These are phyloP conservation scores for Rhodosporidiobolus sp. DNA, from an alignment of 768 basidiomycete species.

Conservation along the genomic window DNA sequence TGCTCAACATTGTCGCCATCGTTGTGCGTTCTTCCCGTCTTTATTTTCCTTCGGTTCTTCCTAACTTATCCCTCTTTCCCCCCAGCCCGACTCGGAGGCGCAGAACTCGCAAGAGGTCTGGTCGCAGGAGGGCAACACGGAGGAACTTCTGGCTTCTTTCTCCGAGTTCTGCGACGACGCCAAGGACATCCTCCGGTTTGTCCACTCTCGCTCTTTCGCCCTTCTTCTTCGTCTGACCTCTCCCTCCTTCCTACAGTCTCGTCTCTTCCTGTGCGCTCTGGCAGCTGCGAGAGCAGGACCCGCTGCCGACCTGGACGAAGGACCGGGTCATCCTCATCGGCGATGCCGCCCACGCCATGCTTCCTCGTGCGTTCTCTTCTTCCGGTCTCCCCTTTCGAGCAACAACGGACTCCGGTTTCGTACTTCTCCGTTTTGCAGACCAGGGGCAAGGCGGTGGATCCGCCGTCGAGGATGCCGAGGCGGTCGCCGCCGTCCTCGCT, in stretches of 20 bases:
- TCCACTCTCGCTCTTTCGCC: not conserved
- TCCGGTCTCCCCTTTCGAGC: too few species aligned
- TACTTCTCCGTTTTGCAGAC: conserved; percentile 1
- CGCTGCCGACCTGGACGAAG: conserved; percentile 33
- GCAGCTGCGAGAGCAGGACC: conserved; percentile 41
- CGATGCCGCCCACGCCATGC: conserved; percentile 39
- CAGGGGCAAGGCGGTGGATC: conserved; percentile 40
- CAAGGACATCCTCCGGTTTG: conserved; percentile 35
- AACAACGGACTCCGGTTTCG: not conserved
- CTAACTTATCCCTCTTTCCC: not conserved
- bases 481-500: conserved; percentile 30
- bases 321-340: conserved; percentile 36
- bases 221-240: not conserved
- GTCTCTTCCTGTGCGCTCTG: conserved; percentile 31
- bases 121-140: conserved; percentile 21
- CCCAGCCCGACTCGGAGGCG: conserved; percentile 29
- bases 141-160: conserved; percentile 37
- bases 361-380: conserved; percentile 11
- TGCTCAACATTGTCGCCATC: conserved; percentile 21
- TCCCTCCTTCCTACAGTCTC: conserved; percentile 4
- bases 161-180: conserved; percentile 28
- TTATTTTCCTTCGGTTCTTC: not conserved
- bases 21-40: not conserved
- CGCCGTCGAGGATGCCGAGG: conserved; percentile 42
- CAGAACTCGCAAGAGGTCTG: conserved; percentile 34